These are phyloP conservation scores for Xerocomus brunneocitrinus DNA, from an alignment of 768 basidiomycete genomes.

Conservation along the genomic window DNA sequence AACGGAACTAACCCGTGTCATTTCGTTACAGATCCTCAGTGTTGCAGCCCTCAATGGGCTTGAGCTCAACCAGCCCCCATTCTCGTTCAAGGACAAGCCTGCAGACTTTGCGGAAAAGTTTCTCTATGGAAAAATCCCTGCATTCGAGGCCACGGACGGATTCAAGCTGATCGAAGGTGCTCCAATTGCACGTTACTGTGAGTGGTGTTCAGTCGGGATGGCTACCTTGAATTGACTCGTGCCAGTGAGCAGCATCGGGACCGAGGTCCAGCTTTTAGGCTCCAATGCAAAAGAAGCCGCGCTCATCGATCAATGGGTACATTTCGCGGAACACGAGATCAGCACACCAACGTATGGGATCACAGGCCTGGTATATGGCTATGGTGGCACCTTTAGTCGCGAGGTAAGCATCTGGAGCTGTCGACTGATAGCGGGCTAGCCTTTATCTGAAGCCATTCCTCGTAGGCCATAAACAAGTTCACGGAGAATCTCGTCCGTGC, in stretches of 20 bases:
- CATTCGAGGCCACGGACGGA: conserved; percentile 17
- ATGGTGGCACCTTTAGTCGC: conserved; percentile 1
- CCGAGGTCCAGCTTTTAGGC: conserved; percentile 14
- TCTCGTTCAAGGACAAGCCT: conserved; percentile 9
- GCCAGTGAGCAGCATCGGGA: conserved; percentile 11
- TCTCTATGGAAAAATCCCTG: conserved; percentile 15
- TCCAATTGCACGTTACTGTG: conserved; percentile 18
- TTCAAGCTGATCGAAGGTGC: conserved; percentile 14
- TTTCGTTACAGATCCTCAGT: neutral
- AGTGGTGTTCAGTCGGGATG: neutral
- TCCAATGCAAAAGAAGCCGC: conserved; percentile 5
- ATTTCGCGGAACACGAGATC: conserved; percentile 18
- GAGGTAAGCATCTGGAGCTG: conserved; percentile 6
- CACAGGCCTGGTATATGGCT: neutral
- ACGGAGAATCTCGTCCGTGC: neutral
- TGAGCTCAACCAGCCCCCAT: conserved; percentile 10
- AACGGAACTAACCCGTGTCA: neutral
- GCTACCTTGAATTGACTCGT: neutral
- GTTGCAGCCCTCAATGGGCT: conserved; percentile 12
- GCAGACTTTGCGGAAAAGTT: conserved; percentile 12
- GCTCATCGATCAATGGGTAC: conserved; percentile 19
- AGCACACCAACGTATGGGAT: neutral
- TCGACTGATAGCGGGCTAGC: neutral
- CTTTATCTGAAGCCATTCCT: neutral
- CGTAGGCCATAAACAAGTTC: neutral